Evolutionary conservation across 495 filamentous ascomycete genomes (phyloP).

Genomic region (Letharia lupina): DNA sequence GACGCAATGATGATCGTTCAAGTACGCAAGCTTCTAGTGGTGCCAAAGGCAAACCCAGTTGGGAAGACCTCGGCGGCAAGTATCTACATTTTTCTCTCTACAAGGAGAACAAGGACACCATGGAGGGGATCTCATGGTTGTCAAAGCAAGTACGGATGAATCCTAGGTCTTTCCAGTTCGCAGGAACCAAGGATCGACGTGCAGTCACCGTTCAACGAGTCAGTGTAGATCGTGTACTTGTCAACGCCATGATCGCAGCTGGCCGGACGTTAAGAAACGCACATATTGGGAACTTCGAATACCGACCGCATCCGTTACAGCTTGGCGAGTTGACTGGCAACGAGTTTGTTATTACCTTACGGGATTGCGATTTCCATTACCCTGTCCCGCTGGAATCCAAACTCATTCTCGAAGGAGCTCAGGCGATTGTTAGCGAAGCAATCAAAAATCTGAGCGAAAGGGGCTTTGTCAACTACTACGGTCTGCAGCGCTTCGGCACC

Average conservation of each 20-base stretch:
- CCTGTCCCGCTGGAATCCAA: conserved; percentile 36
- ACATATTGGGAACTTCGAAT: conserved; percentile 68
- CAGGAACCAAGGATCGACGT: conserved; percentile 89
- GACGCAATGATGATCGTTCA: conserved; percentile 19
- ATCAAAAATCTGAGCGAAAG: conserved; percentile 47
- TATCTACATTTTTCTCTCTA: conserved; percentile 90
- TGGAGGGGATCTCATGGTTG: conserved; percentile 75
- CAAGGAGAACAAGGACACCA: conserved; percentile 98
- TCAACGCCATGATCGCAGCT: conserved; percentile 51
- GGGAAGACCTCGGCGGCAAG: conserved; percentile 61
- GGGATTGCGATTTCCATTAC: conserved; percentile 62
- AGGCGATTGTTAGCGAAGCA: conserved; percentile 48
- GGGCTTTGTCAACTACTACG: conserved; percentile 95
- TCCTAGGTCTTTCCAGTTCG: conserved; percentile 66
- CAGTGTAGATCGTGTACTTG: conserved; percentile 57
- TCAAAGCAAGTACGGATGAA: conserved; percentile 59
- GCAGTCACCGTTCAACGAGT: conserved; percentile 82
- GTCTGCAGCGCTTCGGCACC: conserved; percentile 87
- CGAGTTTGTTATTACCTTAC: conserved; percentile 82
- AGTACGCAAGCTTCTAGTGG: neutral
- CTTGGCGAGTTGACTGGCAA: conserved; percentile 82
- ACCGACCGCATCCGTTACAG: conserved; percentile 58
- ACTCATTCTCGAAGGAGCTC: conserved; percentile 32
- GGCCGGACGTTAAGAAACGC: conserved; percentile 56
- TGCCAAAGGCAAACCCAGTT: conserved; percentile 33